These are phyloP conservation scores for Sugiyamaella xylanicola DNA, from an alignment of 1,139 yeast species.

Conservation along the genomic window DNA sequence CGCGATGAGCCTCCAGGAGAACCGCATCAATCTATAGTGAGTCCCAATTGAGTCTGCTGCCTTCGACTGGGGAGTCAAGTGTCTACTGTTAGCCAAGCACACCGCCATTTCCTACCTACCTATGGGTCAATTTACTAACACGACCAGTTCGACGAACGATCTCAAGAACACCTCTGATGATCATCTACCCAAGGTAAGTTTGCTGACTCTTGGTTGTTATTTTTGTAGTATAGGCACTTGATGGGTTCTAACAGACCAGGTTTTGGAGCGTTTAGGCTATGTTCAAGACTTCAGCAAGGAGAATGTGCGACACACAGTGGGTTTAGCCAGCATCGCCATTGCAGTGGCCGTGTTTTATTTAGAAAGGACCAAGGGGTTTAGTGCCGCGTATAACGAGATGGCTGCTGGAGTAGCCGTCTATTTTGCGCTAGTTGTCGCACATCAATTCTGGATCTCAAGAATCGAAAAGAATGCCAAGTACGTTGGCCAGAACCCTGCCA, in stretches of 20 bases:
- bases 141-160: constrained; percentile 36
- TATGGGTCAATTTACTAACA: not conserved
- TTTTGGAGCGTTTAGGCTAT: constrained; percentile 61
- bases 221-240: not conserved
- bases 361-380: constrained; percentile 63
- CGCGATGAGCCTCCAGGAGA: constrained; percentile 30
- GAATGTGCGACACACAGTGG: constrained; percentile 69
- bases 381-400: constrained; percentile 46
- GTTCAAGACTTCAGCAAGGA: constrained; percentile 57
- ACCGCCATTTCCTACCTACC: not conserved
- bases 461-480: constrained; percentile 61
- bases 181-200: constrained; percentile 37
- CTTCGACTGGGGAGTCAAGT: not conserved
- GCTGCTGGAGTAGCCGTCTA: constrained; percentile 54
- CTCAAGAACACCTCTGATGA: constrained; percentile 43
- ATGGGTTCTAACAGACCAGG: constrained; percentile 33
- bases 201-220: not conserved
- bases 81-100: too few species aligned
- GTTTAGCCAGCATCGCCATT: constrained; percentile 63
- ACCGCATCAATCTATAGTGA: constrained; percentile 36
- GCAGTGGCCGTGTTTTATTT: constrained; percentile 67
- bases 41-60: constrained; percentile 13
- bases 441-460: constrained; percentile 53
- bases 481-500: constrained; percentile 51
- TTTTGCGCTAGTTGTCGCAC: constrained; percentile 51